These are phyloP conservation scores for Solanum bukasovii DNA, from an alignment of 257 asterid genomes.

Conservation along the genomic window DNA sequence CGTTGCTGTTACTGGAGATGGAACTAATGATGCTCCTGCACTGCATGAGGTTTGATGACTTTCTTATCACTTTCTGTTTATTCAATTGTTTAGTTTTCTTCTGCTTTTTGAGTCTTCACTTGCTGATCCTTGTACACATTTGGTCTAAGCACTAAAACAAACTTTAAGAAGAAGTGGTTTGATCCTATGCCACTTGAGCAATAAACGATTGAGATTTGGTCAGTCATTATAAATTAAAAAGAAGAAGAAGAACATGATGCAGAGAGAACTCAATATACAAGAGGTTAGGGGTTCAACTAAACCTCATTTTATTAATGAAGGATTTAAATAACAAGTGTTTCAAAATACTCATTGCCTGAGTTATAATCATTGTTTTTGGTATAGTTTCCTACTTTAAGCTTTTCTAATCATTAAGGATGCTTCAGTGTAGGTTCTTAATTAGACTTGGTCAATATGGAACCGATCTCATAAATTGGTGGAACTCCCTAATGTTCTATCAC, in stretches of 20 bases:
- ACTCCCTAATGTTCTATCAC: not conserved
- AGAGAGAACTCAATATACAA: not conserved
- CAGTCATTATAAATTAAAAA: not conserved
- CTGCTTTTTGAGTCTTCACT: not conserved
- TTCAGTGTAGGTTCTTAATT: not conserved
- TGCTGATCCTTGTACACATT: not conserved
- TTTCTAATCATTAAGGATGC: not conserved
- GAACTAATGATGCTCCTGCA: slow-evolving; percentile 97
- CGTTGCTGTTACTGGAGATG: slow-evolving; percentile 96
- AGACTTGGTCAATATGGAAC: not conserved
- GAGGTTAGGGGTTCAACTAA: not conserved
- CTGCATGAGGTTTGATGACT: slow-evolving; percentile 68
- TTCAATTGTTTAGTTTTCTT: not conserved
- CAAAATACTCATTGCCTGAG: not conserved
- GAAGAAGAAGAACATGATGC: not conserved
- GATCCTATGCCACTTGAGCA: not conserved
- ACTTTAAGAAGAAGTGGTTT: not conserved
- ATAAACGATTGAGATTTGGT: not conserved
- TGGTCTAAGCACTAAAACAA: not conserved
- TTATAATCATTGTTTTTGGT: not conserved
- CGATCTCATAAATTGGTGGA: not conserved
- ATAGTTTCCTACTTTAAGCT: not conserved
- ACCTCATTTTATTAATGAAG: not conserved
- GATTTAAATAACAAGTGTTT: not conserved
- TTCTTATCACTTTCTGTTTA: not conserved